Conservation (phyloP, 2,329 filamentous ascomycete genomes). For the Uncinocarpus reesii region DNA sequence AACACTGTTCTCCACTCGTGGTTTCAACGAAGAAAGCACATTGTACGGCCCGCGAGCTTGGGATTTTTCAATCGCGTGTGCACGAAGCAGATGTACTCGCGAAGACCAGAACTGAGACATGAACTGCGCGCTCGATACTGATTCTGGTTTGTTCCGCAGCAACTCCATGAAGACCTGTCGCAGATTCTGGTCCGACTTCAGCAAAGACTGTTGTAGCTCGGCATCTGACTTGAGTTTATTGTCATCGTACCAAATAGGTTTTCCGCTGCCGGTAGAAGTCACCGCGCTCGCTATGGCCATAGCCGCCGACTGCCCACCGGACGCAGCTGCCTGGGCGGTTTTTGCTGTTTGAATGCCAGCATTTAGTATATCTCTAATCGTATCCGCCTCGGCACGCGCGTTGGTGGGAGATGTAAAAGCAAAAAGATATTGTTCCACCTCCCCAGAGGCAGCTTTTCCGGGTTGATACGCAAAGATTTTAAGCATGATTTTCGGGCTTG, state of each 20-base stretch:
- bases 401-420: conserved; percentile 70
- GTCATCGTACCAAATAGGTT: conserved; percentile 69
- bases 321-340: conserved; percentile 23
- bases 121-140: conserved; percentile 69
- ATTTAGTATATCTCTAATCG: conserved; percentile 71
- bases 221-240: conserved; percentile 64
- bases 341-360: conserved; percentile 63
- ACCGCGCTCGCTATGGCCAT: conserved; percentile 70
- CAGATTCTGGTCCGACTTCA: conserved; percentile 66
- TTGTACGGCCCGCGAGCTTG: conserved; percentile 90
- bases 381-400: conserved; percentile 73
- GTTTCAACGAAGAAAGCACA: conserved; percentile 80
- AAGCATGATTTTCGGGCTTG: conserved; percentile 81
- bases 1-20: conserved; percentile 61
- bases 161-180: conserved; percentile 82
- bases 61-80: conserved; percentile 77
- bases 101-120: conserved; percentile 93
- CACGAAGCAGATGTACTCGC: conserved; percentile 70
- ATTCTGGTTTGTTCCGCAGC: conserved; percentile 69
- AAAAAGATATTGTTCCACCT: conserved; percentile 65
- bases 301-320: conserved; percentile 50
- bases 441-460: conserved; percentile 22
- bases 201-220: conserved; percentile 74
- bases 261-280: conserved; percentile 36
- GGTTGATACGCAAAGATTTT: conserved; percentile 72